Base-by-base conservation (phyloP, 2,329 filamentous ascomycete species). In the Atkinsonella hypoxylon region DNA sequence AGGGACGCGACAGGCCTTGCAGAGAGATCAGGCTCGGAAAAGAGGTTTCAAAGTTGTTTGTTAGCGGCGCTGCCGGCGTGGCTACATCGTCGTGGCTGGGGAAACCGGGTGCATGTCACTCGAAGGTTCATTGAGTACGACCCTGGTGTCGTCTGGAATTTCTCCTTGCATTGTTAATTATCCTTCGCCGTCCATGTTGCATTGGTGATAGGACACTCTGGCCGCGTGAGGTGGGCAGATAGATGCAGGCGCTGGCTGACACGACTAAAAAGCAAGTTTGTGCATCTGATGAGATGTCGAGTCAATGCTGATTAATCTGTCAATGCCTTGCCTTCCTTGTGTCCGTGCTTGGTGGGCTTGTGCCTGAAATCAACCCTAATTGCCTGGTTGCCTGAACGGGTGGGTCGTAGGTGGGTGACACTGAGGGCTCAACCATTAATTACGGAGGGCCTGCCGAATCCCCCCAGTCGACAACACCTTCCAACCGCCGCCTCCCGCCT, bases 401-500 rank as follows among this genome's bases (percentile, higher is more conserved):
- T 32, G 34, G 34, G 34, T 7, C 12, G 31, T 32, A 32, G 31
- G 11, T 2, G 11, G 5, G 34, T 12, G 34, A 30, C 22, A 10
- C 26, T 44, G 20, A 18, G 42, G 22, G 42, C 20, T 13, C 42
- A 44, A 22, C 42, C 42, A 44, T 26, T 44, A 44, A 44, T 26
- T 44, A 44, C 41, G 41, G 41, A n/a, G n/a, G 18, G 20, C 12
- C 22, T 12, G 41, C 6, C 26, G 12, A 26, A 10, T 31, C 7
- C n/a, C 15, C 43, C 15, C 43, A 18, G 22, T 13, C 18, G 32
- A 45, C 45, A 18, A 38, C 43, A 13, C 45, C 40, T 26, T 26
- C 26, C 26, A 26, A 7, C 50, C 48, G 40, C 41, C 31, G 39
- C 50, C 20, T 15, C n/a, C 43, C 43, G 43, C 48, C 45, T 40